Base-by-base conservation (phyloP, 495 filamentous ascomycete species). In the Podospora sp. region DNA sequence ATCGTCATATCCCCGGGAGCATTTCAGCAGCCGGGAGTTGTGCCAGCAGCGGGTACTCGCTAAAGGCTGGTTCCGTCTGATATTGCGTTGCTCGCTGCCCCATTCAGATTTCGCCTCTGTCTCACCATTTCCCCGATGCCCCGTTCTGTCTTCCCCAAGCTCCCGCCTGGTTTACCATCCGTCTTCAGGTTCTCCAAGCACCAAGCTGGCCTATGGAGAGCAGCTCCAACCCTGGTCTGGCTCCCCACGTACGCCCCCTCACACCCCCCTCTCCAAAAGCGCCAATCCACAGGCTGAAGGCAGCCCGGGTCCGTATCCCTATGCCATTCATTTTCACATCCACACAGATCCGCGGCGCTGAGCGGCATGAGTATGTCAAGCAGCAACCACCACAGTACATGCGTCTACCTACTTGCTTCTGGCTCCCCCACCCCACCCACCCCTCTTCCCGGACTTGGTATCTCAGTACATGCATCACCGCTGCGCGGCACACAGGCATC, bases 401-500 rank as follows among this genome's bases (percentile, higher is more conserved):
- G n/a, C 62, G 36, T 36, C 62, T 64, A 58, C 63, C 36, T 65
- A 46, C 21, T 50, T 64, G 49, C 63, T 46, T 65, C 21, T 56
- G 26, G 26, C 29, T 25, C 46, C 49, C 22, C 50, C 56, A 40
- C 33, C 40, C 46, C 58, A 24, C 50, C 58, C n/a, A n/a, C 50
- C 65, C 18, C 55, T 20, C 58, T 36, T 36, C 36, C 56, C 56
- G 52, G 27, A n/a, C 27, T 56, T 33, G 12, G 60, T 61, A 63
- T 52, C 57, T 55, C 36, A 53, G 53, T 56, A 59, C 49, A 56
- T 69, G 69, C 69, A 72, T 69, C 60, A 61, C 22, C 60, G 65
- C 68, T 72, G 72, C 72, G 72, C 72, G 71, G 71, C 63, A 69
- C 65, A 49, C 71, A 65, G 62, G 65, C 65, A 65, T 65, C 60